These are phyloP conservation scores for Xylariales sp. DNA, from an alignment of 2,329 filamentous ascomycete genomes.

Conservation along the genomic window DNA sequence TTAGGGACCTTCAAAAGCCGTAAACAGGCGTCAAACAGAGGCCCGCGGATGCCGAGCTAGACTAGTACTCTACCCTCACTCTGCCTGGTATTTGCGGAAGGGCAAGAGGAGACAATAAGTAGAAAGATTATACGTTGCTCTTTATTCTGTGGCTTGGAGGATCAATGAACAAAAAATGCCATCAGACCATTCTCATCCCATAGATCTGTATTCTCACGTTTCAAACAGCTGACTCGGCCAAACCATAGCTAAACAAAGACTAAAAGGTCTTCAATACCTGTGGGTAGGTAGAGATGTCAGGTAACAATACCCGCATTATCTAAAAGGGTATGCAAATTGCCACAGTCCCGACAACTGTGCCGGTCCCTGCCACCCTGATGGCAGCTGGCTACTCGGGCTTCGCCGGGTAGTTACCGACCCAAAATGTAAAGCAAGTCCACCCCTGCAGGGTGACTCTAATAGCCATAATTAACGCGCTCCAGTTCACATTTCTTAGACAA, in stretches of 20 bases:
- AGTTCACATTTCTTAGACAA: slow-evolving; percentile 24
- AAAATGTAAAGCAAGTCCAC: neutral
- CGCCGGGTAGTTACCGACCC: slow-evolving; percentile 7
- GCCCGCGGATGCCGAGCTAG: slow-evolving; percentile 27
- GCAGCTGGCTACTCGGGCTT: slow-evolving; percentile 24
- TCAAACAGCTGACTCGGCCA: slow-evolving; percentile 30
- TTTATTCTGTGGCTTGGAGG: neutral
- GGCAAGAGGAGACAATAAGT: no score
- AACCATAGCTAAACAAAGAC: no score
- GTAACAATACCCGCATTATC: slow-evolving; percentile 2
- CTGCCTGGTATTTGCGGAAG: neutral
- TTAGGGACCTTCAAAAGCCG: neutral
- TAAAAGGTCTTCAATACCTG: no score
- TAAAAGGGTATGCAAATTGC: slow-evolving; percentile 16
- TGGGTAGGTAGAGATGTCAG: no score
- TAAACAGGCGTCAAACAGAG: no score
- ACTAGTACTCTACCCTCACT: neutral
- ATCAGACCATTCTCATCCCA: slow-evolving; percentile 26
- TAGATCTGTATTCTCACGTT: slow-evolving; percentile 7
- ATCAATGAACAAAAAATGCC: neutral
- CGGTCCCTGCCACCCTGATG: slow-evolving; percentile 14
- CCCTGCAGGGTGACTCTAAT: slow-evolving; percentile 3
- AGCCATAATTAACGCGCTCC: slow-evolving; percentile 32
- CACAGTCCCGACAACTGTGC: slow-evolving; percentile 10
- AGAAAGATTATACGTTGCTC: neutral